These are phyloP conservation scores for Glycine latifolia DNA, from an alignment of 306 rosid species.

Conservation along the genomic window DNA sequence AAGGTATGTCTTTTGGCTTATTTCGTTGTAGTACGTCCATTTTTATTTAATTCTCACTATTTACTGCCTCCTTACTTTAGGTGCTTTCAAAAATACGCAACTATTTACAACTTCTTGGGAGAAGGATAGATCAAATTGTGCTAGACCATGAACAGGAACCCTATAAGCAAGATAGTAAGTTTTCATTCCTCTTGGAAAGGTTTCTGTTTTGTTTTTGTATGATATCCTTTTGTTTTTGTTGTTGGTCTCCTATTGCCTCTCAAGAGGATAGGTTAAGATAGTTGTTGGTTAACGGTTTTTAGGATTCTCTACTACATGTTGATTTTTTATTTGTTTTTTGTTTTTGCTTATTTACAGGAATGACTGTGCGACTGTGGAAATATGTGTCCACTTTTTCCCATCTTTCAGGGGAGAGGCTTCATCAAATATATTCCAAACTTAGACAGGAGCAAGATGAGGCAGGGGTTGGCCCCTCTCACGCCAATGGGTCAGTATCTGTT, in stretches of 20 bases:
- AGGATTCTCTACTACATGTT: neutral
- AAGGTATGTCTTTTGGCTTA: constrained; percentile 55
- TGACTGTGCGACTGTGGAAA: constrained; percentile 95
- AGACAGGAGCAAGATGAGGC: constrained; percentile 80
- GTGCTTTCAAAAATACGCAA: constrained; percentile 91
- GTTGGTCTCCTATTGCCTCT: constrained; percentile 15
- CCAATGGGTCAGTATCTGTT: constrained; percentile 68
- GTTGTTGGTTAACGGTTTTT: neutral
- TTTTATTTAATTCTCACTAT: neutral
- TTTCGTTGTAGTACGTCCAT: constrained; percentile 15
- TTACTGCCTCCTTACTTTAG: constrained; percentile 50
- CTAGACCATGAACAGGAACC: constrained; percentile 82
- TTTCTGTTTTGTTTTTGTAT: constrained; percentile 28
- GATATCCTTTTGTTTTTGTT: neutral
- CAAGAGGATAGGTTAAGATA: neutral
- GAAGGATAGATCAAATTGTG: constrained; percentile 89
- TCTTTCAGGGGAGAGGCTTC: constrained; percentile 95
- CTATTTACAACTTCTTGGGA: constrained; percentile 96
- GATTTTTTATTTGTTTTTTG: neutral
- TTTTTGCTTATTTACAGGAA: constrained; percentile 65
- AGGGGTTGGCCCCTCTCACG: constrained; percentile 78
- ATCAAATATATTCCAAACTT: constrained; percentile 90
- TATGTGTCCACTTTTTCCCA: constrained; percentile 96
- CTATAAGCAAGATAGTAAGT: constrained; percentile 92
- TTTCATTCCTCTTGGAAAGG: constrained; percentile 16